Percentiles rank a stretch among this genome's conserved stretches.
Conservation (phyloP, 495 filamentous ascomycete genomes). For the Penicillium silybi region DNA sequence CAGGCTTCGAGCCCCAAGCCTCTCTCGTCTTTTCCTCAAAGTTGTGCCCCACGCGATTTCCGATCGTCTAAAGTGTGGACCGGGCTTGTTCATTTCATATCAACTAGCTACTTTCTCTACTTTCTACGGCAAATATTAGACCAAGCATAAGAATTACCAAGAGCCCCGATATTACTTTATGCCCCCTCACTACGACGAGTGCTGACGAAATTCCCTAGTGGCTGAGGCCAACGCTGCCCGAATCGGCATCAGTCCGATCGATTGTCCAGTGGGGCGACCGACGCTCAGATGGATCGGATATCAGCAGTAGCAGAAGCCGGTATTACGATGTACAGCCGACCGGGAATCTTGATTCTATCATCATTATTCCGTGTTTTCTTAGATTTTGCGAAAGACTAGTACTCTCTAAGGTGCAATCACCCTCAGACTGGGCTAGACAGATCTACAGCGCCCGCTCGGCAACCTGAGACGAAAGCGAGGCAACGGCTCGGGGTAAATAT, state of each 20-base stretch:
- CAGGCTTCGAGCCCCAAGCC: not conserved
- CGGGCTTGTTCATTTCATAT: too few species aligned
- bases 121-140: not conserved
- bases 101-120: not conserved
- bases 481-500: not conserved
- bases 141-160: not conserved
- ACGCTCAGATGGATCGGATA: not conserved
- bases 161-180: not conserved
- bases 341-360: not conserved
- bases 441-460: not conserved
- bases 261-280: not conserved
- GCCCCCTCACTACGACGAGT: not conserved
- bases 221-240: not conserved
- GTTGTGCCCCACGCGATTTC: not conserved
- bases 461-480: not conserved
- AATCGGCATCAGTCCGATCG: not conserved
- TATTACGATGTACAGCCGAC: not conserved
- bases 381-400: not conserved
- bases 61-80: not conserved
- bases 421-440: not conserved
- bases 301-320: not conserved
- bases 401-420: not conserved
- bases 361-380: not conserved
- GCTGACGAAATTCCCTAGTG: not conserved
- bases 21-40: not conserved